Conservation (phyloP, 73 alveolate genomes). For the Paramecium sonneborni region DNA sequence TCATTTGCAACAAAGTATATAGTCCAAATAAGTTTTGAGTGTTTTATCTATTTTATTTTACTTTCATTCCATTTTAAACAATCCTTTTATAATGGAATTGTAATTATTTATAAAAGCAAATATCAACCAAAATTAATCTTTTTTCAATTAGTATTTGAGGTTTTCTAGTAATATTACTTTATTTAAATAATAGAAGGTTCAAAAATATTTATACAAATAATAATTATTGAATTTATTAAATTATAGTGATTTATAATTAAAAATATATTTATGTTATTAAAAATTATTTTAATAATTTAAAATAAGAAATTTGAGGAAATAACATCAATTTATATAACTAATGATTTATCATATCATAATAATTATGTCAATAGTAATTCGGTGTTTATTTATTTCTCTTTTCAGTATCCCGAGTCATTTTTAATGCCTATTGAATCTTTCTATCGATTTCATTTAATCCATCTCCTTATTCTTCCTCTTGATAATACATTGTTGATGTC, state of each 20-base stretch:
- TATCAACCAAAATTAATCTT: background rate
- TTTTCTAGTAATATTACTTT: background rate
- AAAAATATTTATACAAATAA: background rate
- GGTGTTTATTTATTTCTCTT: conserved; percentile 38
- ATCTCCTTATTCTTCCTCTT: background rate
- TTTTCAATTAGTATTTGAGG: background rate
- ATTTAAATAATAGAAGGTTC: background rate
- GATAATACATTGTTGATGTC: conserved; percentile 32
- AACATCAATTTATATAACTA: background rate
- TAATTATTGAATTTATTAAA: background rate
- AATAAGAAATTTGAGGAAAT: background rate
- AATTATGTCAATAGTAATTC: conserved; percentile 21
- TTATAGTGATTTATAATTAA: no score
- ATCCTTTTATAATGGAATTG: background rate
- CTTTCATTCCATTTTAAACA: background rate
- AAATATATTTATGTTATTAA: no score
- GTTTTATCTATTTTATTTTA: background rate
- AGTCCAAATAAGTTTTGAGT: background rate
- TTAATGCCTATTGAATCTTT: conserved; percentile 34
- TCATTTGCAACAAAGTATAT: background rate
- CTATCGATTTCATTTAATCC: conserved; percentile 26
- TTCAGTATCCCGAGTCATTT: conserved; percentile 34
- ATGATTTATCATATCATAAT: background rate
- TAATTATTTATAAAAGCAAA: background rate
- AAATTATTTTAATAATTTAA: background rate